Evolutionary conservation across 768 basidiomycete genomes (phyloP).

Genomic region (Hygrocybe coccinea): DNA sequence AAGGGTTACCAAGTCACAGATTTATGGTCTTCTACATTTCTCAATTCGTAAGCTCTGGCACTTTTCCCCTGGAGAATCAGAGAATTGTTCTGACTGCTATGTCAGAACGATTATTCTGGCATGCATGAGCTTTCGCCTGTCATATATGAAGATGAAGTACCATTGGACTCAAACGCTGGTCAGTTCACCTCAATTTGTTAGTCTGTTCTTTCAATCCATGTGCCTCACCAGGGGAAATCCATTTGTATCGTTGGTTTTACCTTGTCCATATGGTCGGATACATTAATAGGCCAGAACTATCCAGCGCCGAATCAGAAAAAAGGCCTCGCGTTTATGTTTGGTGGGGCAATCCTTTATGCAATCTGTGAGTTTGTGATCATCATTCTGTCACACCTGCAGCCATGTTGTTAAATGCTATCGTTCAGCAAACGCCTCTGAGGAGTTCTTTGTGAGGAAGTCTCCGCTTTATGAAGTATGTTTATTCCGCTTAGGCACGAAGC

Average conservation of each 20-base stretch:
- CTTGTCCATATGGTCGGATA: constrained; percentile 73
- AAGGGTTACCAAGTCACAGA: constrained; percentile 85
- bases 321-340: constrained; percentile 83
- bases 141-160: constrained; percentile 76
- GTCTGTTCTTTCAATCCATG: background rate
- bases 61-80: background rate
- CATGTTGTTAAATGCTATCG: background rate
- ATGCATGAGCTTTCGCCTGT: constrained; percentile 75
- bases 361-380: constrained; percentile 53
- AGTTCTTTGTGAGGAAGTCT: constrained; percentile 73
- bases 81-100: constrained; percentile 7
- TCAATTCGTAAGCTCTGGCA: constrained; percentile 61
- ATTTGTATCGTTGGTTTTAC: constrained; percentile 74
- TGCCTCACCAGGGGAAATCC: constrained; percentile 51
- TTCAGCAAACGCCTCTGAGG: constrained; percentile 82
- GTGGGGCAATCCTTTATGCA: constrained; percentile 81
- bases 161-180: constrained; percentile 82
- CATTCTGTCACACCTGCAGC: too few relatives aligned
- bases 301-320: constrained; percentile 59
- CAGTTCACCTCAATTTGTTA: constrained; percentile 17
- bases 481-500: background rate
- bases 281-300: constrained; percentile 73
- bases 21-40: constrained; percentile 84
- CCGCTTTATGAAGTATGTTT: constrained; percentile 68
- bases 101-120: constrained; percentile 85